Evolutionary conservation across 345 rosid species (phyloP).

Genomic region (Corymbia maculata): DNA sequence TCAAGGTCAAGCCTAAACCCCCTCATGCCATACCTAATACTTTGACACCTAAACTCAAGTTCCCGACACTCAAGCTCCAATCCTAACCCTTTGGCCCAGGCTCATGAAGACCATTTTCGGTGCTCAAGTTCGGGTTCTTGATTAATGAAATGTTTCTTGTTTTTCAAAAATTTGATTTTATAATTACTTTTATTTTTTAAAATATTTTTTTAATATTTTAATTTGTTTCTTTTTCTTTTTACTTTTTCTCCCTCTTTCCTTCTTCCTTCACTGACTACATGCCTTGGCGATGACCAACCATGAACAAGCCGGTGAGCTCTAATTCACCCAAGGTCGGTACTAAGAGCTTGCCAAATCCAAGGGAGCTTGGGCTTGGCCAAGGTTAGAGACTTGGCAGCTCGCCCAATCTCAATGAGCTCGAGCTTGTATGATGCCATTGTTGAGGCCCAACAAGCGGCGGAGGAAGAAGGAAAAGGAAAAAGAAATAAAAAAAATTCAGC

Average conservation of each 20-base stretch:
- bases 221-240: too few species aligned
- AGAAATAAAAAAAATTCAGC: too few species aligned
- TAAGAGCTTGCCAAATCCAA: too few species aligned
- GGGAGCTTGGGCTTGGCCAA: neutral
- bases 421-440: accelerated
- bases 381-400: accelerated
- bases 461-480: accelerated
- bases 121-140: neutral
- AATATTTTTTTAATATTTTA: too few species aligned
- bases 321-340: too few species aligned
- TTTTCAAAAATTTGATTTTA: too few species aligned
- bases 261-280: accelerated
- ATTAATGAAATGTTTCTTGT: too few species aligned
- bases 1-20: too few species aligned
- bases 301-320: accelerated
- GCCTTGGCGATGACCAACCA: accelerated
- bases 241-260: neutral
- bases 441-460: accelerated
- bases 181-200: too few species aligned
- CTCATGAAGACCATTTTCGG: neutral
- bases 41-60: too few species aligned
- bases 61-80: accelerated
- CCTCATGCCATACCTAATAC: too few species aligned
- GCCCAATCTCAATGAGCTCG: neutral
- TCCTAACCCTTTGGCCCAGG: neutral